These are phyloP conservation scores for Penicillium sp. DNA, from an alignment of 2,329 filamentous ascomycete species.

Conservation along the genomic window DNA sequence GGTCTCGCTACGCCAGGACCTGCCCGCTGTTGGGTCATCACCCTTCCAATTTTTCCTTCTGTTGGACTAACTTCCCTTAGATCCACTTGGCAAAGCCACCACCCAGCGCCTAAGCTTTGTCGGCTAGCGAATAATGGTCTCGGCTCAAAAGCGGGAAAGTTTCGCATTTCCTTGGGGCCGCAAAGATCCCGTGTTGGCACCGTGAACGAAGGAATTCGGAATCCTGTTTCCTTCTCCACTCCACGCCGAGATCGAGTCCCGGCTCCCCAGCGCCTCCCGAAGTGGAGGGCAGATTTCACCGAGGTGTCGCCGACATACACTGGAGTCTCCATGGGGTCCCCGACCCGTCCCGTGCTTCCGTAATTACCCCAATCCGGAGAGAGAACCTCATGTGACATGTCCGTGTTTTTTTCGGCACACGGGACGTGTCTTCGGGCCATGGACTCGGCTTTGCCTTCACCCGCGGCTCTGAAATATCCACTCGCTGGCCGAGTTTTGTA, in stretches of 20 bases:
- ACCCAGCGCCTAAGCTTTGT: conserved; percentile 2
- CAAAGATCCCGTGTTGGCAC: conserved; percentile 4
- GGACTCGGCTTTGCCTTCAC: conserved; percentile 10
- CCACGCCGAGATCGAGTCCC: conserved; percentile 7
- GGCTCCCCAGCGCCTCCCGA: not conserved
- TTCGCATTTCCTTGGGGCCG: conserved; percentile 2
- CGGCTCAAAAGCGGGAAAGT: conserved; percentile 14
- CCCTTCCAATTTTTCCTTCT: too few species aligned
- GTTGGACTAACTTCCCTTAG: not conserved
- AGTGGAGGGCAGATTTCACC: conserved; percentile 16
- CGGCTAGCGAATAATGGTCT: conserved; percentile 14
- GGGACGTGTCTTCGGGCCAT: not conserved
- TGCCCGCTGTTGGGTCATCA: too few species aligned
- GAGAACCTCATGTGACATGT: too few species aligned
- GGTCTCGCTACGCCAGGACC: too few species aligned
- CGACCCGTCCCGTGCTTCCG: not conserved
- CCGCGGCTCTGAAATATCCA: conserved; percentile 3
- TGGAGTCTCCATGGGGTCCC: conserved; percentile 18
- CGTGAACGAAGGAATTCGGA: conserved; percentile 6
- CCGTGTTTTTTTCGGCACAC: too few species aligned
- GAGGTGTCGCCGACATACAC: conserved; percentile 16
- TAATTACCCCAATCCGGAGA: too few species aligned
- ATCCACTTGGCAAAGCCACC: conserved; percentile 11
- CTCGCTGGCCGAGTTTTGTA: conserved; percentile 7
- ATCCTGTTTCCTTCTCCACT: conserved; percentile 10